Evolutionary conservation across 2,329 filamentous ascomycete species (phyloP).

Genomic region (Cercospora berteroae): DNA sequence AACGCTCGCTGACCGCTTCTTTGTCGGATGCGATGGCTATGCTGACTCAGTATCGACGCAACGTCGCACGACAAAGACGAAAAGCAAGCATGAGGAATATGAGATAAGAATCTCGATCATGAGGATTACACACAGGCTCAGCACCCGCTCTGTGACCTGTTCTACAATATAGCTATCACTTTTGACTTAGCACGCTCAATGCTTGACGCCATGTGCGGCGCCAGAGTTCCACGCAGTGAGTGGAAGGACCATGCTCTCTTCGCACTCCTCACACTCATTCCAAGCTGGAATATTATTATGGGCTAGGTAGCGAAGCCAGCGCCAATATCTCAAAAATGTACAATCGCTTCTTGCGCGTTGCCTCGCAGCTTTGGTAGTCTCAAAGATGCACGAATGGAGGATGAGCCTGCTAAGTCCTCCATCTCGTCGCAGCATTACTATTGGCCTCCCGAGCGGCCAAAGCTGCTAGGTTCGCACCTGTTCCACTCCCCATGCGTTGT

Average conservation of each 20-base stretch:
- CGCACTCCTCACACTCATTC: not conserved
- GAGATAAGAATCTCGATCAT: not conserved
- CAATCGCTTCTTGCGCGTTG: not conserved
- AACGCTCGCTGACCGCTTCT: not conserved
- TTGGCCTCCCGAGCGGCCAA: slow-evolving; percentile 26
- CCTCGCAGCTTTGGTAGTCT: not conserved
- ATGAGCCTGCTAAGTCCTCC: slow-evolving; percentile 19
- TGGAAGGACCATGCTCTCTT: not conserved
- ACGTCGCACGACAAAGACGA: not conserved
- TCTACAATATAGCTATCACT: not conserved
- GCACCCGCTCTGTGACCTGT: not conserved
- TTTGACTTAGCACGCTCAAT: not conserved
- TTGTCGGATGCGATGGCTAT: not conserved
- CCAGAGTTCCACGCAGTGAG: not conserved
- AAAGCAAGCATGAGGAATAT: not conserved
- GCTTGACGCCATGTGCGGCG: not conserved
- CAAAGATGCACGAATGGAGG: slow-evolving; percentile 1
- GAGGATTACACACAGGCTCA: not conserved
- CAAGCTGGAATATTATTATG: not conserved
- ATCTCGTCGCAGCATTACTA: slow-evolving; percentile 21
- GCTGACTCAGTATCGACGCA: not conserved
- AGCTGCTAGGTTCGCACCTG: slow-evolving; percentile 19
- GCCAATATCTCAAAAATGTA: not conserved
- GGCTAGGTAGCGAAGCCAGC: not conserved
- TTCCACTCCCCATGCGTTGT: slow-evolving; percentile 21